These are phyloP conservation scores for Trypanosomatidae sp. DNA, from an alignment of 208 protist genomes.

Conservation along the genomic window DNA sequence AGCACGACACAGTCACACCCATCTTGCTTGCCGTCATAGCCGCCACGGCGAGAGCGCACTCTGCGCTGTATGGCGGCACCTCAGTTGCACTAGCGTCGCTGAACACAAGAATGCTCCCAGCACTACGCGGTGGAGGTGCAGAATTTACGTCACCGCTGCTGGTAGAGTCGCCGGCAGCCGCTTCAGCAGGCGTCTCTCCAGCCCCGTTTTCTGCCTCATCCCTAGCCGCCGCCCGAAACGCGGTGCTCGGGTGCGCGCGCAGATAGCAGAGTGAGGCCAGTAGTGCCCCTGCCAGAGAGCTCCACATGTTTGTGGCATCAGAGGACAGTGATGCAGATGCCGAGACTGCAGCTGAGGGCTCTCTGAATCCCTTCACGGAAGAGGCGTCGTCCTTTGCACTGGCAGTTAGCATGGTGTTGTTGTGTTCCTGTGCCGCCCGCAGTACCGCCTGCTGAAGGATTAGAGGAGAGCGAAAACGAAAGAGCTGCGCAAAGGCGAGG, in stretches of 20 bases:
- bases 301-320: conserved; percentile 32
- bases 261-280: conserved; percentile 61
- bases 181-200: not conserved
- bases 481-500: conserved; percentile 28
- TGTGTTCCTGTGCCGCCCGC: conserved; percentile 7
- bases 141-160: not conserved
- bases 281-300: conserved; percentile 60
- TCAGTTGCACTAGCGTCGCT: conserved; percentile 32
- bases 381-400: not conserved
- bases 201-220: not conserved
- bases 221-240: not conserved
- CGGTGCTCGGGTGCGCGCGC: conserved; percentile 28
- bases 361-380: conserved; percentile 3
- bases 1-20: conserved; percentile 42
- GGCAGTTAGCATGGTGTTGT: conserved; percentile 2
- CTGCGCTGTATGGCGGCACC: conserved; percentile 40
- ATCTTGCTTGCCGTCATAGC: conserved; percentile 37
- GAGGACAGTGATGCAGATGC: not conserved
- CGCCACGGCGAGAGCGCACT: conserved; percentile 68
- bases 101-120: conserved; percentile 50
- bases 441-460: conserved; percentile 21
- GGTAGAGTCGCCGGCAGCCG: not conserved
- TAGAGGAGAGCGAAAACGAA: conserved; percentile 23
- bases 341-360: not conserved
- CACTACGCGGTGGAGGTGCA: conserved; percentile 1